Evolutionary conservation across 2,329 filamentous ascomycete genomes (phyloP), one percentile per base, ranked within the genome.

Genomic region (Metarhizium album): DNA sequence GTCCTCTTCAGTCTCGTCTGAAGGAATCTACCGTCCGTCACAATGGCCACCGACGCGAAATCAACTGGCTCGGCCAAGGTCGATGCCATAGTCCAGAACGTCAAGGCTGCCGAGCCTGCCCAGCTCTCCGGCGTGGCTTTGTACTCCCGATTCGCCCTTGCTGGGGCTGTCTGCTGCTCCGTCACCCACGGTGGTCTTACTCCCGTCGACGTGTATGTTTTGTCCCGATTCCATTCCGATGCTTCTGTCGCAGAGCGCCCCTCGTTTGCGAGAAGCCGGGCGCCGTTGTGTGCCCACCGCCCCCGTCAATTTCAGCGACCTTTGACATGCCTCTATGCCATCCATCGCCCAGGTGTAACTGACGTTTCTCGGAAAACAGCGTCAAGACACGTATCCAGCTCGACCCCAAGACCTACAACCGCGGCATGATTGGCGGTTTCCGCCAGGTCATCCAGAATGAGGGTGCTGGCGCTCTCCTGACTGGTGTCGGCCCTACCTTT

Each of bases 361-460:
- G 27, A 29, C 27, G 27, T 29, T 11, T 29, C 27, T 29, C 1
- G 2, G 27, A 29, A 22, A 42, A 58, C 68, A 94, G 88, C 74
- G 87, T 95, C 80, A 95, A 95, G 84, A 95, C 89, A 64, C 83
- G 87, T 73, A 94, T 94, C 72, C 89, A 95, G 79, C 87, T 95
- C 70, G 89, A 94, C 73, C 88, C 89, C 60, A 76, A 69, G 62
- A 91, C 85, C 72, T 94, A 93, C 80, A 94, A 94, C 84, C 80
- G 77, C 64, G 89, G 89, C 67, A 76, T 94, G 71, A 78, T 94
- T 70, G 87, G 87, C 68, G 86, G 86, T 64, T 90, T 94, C 84
- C 80, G 80, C 65, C 85, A 93, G 75, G 86, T 94, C 71, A 79
- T 94, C 70, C 74, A 79, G 64, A 86, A 82, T 60, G 89, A 94